Evolutionary conservation across 768 basidiomycete species (phyloP).

Genomic region (Hericium rajendrae): DNA sequence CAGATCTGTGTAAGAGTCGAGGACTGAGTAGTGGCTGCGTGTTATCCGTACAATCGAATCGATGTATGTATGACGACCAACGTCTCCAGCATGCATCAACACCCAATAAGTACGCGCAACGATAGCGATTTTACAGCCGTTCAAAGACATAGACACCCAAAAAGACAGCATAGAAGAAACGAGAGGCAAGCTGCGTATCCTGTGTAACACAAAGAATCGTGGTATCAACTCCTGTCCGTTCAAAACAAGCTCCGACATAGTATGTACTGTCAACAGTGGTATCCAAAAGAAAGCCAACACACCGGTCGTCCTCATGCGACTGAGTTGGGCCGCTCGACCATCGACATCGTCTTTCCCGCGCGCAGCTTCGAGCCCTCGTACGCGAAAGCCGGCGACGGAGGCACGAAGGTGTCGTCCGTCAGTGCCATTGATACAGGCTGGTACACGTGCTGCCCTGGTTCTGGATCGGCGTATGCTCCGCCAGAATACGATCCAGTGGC

Average conservation of each 20-base stretch:
- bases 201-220: slow-evolving; percentile 28
- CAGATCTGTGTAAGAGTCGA: too few relatives aligned
- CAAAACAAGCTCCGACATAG: too few relatives aligned
- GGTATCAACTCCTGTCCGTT: not conserved
- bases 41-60: too few relatives aligned
- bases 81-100: too few relatives aligned
- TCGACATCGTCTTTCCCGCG: slow-evolving; percentile 3
- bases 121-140: not conserved
- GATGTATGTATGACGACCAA: too few relatives aligned
- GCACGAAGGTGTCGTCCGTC: slow-evolving; percentile 27
- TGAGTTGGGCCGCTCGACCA: slow-evolving; percentile 16
- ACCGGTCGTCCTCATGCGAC: slow-evolving; percentile 19
- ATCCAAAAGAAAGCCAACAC: not conserved
- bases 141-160: not conserved
- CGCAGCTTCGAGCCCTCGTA: not conserved
- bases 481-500: not conserved
- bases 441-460: slow-evolving; percentile 38
- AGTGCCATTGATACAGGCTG: slow-evolving; percentile 59
- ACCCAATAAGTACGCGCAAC: too few relatives aligned
- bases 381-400: slow-evolving; percentile 24
- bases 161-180: not conserved
- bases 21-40: too few relatives aligned
- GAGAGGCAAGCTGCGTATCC: not conserved
- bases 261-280: not conserved
- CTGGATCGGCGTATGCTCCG: slow-evolving; percentile 7